Conservation (phyloP, 306 rosid genomes). For the Malus orientalis region DNA sequence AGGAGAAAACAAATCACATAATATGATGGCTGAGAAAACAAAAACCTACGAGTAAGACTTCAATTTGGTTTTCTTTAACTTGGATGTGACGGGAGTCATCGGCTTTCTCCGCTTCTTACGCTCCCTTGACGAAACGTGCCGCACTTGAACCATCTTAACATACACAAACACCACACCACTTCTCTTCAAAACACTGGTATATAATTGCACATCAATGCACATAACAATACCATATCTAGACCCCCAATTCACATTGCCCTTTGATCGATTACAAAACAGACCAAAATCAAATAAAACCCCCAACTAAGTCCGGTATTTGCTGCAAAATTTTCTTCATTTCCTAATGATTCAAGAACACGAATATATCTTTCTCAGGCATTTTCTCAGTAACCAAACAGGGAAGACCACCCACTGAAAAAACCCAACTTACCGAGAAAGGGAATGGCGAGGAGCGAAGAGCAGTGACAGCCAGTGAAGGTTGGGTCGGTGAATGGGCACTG, state of each 20-base stretch:
- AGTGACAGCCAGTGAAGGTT: conserved; percentile 21
- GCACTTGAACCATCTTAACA: conserved; percentile 59
- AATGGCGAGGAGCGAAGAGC: conserved; percentile 25
- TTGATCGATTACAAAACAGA: not conserved
- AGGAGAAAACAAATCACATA: not conserved
- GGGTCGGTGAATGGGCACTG: conserved; percentile 21
- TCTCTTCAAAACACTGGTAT: conserved; percentile 9
- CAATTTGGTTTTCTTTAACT: conserved; percentile 74
- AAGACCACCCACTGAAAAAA: not conserved
- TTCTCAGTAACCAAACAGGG: conserved; percentile 15
- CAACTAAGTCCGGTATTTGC: not conserved
- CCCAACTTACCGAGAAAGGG: conserved; percentile 50
- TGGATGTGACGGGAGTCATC: conserved; percentile 75
- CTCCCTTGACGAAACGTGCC: conserved; percentile 78
- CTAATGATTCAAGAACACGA: not conserved
- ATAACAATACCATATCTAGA: not conserved
- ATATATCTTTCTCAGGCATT: not conserved
- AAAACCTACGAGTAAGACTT: conserved; percentile 71
- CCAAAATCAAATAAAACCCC: not conserved
- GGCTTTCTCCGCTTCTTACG: conserved; percentile 72
- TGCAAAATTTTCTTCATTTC: not conserved
- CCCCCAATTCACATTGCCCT: not conserved
- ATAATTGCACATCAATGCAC: not conserved
- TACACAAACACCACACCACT: conserved; percentile 9
- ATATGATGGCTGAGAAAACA: conserved; percentile 1